Evolutionary conservation across 192 early-diverging fungal genomes (phyloP), one percentile per base, ranked within the genome.

Genomic region (Borealophlyctis nickersoniae): DNA sequence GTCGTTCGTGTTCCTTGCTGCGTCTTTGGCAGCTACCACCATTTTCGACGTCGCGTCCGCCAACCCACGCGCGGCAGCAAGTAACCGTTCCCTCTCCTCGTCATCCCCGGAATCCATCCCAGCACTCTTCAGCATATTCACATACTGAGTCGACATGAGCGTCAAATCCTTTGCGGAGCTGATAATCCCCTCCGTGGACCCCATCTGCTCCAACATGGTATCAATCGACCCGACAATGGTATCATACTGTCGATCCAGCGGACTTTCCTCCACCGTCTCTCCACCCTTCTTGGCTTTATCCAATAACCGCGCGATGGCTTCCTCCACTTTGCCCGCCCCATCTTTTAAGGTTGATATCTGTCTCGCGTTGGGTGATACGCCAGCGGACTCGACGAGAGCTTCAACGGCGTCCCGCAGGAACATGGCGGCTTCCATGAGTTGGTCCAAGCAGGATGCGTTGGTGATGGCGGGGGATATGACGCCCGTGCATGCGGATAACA

Each of bases 1-100:
- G 36, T 77, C 75, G 5, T 14, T 54, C 1, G 59, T 16, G 51
- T 74, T 65, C 36, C 63, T 54, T 2, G 77, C 70, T 4, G 74
- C 67, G n/a, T 77, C 75, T 60, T 77, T 79, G 30, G 80, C 78
- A 2, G 73, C 63, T 0, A 62, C 64, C 3, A 85, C 81, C 76
- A 81, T 80, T 30, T 61, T 68, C 0, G 77, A 59, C 3, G 76
- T 79, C 0, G 70, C 63, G 23, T 85, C 75, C 7, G 77, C 78
- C 0, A 85, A 51, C 16, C 24, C 9, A 24, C 63, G 57, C 7
- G 80, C 83, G 3, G 72, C 65, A 3, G 36, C 62, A 31, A 79
- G 48, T 9, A 82, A 51, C n/a, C 78, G 51, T 13, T 56, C 52
- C 23, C 55, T 35, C 27, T 77, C 79, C 31, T 72, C 69, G 14